Percentiles rank a stretch among this genome's conserved stretches.
Conservation (phyloP, 176 grass and related monocot genomes). For the Cymbopogon citratus region DNA sequence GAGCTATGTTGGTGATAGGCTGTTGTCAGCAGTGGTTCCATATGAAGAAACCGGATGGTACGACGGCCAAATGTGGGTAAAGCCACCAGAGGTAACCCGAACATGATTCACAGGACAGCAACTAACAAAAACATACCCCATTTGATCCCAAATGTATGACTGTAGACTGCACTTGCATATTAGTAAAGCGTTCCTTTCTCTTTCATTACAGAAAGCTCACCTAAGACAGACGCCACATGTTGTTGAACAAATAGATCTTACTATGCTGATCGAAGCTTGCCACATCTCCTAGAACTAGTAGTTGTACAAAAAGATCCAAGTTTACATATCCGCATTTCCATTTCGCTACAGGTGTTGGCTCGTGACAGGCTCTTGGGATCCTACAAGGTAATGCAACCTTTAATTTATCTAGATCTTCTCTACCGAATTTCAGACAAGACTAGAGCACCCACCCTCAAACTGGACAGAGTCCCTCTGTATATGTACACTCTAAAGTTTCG, state of each 20-base stretch:
- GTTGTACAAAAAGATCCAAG: not conserved
- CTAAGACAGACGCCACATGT: not conserved
- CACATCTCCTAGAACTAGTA: not conserved
- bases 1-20: constrained; percentile 91
- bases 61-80: constrained; percentile 95
- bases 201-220: not conserved
- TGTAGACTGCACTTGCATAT: not conserved
- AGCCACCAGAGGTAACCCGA: constrained; percentile 21
- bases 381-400: constrained; percentile 53
- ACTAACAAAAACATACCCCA: not conserved
- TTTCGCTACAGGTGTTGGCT: constrained; percentile 61
- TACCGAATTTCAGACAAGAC: not conserved
- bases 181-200: not conserved
- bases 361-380: constrained; percentile 91
- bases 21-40: constrained; percentile 85
- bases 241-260: not conserved
- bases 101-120: no score
- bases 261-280: not conserved
- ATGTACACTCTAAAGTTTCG: not conserved
- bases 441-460: not conserved
- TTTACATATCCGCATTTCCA: not conserved
- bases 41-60: constrained; percentile 99
- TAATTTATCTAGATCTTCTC: not conserved
- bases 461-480: not conserved
- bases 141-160: not conserved